Evolutionary conservation across 116 monocot genomes (phyloP).

Genomic region (Zostera marina): DNA sequence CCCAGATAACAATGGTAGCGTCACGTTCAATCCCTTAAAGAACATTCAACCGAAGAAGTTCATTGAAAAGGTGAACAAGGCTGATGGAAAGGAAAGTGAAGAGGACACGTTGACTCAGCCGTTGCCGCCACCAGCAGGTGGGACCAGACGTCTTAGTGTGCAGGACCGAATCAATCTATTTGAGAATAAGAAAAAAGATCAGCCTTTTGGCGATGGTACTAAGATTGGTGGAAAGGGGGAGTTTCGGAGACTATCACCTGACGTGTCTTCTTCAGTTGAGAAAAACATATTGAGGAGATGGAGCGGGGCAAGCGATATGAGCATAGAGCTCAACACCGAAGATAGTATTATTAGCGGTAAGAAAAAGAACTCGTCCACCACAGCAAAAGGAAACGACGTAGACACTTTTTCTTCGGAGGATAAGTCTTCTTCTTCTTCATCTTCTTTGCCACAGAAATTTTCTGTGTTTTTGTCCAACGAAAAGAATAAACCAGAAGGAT

Average conservation of each 20-base stretch:
- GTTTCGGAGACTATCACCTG: conserved; percentile 64
- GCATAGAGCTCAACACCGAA: conserved; percentile 49
- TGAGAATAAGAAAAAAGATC: conserved; percentile 85
- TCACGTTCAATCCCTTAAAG: neutral
- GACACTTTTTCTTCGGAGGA: conserved; percentile 29
- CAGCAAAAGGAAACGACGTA: conserved; percentile 23
- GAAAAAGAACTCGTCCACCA: conserved; percentile 26
- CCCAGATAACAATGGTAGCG: conserved; percentile 3
- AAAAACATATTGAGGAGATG: conserved; percentile 80
- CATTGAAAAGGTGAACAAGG: neutral
- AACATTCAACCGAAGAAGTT: neutral
- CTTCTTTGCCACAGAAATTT: conserved; percentile 2
- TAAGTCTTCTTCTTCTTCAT: conserved; percentile 2
- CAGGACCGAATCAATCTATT: conserved; percentile 93
- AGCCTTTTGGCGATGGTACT: conserved; percentile 18
- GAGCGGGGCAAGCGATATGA: conserved; percentile 98
- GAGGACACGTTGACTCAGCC: conserved; percentile 1
- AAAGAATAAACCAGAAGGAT: neutral
- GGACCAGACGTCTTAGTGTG: conserved; percentile 62
- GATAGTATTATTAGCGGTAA: conserved; percentile 21
- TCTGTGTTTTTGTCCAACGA: conserved; percentile 5
- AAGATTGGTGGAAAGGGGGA: conserved; percentile 38
- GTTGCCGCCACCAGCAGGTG: conserved; percentile 1
- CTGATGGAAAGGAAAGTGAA: neutral
- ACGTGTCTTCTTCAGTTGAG: conserved; percentile 38